These are phyloP conservation scores for Tricholoma saponaceum DNA, from an alignment of 768 basidiomycete species.

Conservation along the genomic window DNA sequence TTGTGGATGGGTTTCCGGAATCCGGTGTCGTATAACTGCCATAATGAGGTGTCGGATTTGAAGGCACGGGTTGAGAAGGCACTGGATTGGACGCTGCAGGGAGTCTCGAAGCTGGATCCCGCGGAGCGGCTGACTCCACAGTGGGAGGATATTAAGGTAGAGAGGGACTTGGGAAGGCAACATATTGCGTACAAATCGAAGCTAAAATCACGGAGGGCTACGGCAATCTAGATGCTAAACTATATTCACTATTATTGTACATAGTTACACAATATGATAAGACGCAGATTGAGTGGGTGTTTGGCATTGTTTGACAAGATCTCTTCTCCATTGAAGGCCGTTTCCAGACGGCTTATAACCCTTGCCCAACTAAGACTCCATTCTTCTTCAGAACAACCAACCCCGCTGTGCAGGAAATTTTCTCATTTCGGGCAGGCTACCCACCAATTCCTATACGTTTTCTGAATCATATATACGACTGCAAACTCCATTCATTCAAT, in stretches of 20 bases:
- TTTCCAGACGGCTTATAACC: neutral
- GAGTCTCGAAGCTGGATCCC: constrained; percentile 27
- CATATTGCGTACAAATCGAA: constrained; percentile 5
- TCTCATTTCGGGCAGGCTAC: constrained; percentile 9
- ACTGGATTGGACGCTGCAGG: constrained; percentile 59
- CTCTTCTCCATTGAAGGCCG: neutral
- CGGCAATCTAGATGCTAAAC: neutral
- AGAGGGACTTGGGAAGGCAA: neutral
- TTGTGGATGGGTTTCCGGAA: constrained; percentile 80
- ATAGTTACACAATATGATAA: neutral
- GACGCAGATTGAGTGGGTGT: neutral
- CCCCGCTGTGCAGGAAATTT: constrained; percentile 6
- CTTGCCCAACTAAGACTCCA: neutral
- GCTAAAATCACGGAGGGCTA: neutral
- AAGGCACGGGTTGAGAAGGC: constrained; percentile 63
- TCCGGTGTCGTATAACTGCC: constrained; percentile 62
- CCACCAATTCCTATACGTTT: neutral
- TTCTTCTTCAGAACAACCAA: neutral
- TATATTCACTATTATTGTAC: neutral
- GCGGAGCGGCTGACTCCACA: neutral
- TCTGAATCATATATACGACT: neutral
- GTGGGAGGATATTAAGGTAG: neutral
- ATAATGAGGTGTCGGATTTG: constrained; percentile 41
- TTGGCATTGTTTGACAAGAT: neutral
- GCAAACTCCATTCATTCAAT: neutral